Evolutionary conservation across 805 yeast species (phyloP), one percentile per base, ranked within the genome.

Genomic region (Lipomyces orientalis): DNA sequence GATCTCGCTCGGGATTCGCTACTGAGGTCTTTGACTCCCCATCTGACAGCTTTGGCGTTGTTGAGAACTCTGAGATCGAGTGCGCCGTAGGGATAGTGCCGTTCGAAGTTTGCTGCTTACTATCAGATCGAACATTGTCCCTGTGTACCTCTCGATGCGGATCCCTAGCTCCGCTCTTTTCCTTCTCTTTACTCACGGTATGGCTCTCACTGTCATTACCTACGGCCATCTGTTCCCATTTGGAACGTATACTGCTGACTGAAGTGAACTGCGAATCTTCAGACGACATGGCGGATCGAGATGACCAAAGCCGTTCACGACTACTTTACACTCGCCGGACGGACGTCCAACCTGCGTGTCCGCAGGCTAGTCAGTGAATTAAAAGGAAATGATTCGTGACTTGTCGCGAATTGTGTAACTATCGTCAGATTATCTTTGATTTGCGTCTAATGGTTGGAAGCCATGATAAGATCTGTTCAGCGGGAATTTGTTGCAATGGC

Each of bases 211-310:
- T 52, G 34, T 31, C 34, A 9, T 31, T 31, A 52, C 34, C 34
- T 22, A 52, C 1, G 7, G 55, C 55, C 39, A 69, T 46, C 57
- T 69, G 67, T 55, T 69, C 72, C 72, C 72, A 69, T 7, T 63
- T 58, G 39, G 68, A 69, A 31, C 72, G 65, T 16, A 69, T 67
- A 39, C 64, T 58, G 51, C 60, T 65, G 34, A 69, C 72, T 16
- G 72, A 69, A n/a, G 66, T 64, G 43, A 69, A 62, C 39, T 60
- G 64, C 35, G 62, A 49, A 57, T 54, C 67, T 62, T 51, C 56
- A 57, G 65, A 51, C 60, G 68, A 55, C 64, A 61, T 65, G 43
- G 54, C 58, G 49, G n/a, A 7, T n/a, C 22, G 8, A 43, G 49
- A 19, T 19, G 49, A 43, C 49, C 16, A 43, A 43, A 1, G 49